Conservation (phyloP, 495 filamentous ascomycete species). For the Schizothecium vesticola region DNA sequence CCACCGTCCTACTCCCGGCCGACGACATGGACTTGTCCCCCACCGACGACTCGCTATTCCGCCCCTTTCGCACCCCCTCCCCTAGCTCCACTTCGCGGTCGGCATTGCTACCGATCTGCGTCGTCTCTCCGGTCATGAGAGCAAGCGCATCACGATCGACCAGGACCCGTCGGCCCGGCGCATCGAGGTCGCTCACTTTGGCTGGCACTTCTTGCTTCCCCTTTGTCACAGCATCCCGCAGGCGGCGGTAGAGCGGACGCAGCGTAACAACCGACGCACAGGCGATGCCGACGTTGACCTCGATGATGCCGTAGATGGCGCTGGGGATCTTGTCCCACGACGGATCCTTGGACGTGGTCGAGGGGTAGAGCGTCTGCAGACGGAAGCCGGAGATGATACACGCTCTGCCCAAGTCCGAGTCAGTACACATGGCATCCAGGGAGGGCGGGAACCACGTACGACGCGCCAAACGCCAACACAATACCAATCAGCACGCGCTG, state of each 20-base stretch:
- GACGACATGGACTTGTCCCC: neutral
- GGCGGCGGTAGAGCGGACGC: neutral
- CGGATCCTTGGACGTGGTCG: constrained; percentile 7
- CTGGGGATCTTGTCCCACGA: constrained; percentile 9
- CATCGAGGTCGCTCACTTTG: neutral
- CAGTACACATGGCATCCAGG: neutral
- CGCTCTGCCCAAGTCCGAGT: neutral
- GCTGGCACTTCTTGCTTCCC: neutral
- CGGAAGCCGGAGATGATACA: constrained; percentile 9
- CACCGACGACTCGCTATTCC: neutral
- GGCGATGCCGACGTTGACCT: constrained; percentile 12
- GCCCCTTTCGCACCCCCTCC: neutral
- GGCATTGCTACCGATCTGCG: neutral
- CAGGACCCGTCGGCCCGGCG: neutral
- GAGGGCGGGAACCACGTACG: neutral
- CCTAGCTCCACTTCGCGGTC: neutral
- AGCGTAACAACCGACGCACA: constrained; percentile 11
- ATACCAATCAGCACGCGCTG: constrained; percentile 6
- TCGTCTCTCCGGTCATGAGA: neutral
- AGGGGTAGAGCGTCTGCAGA: constrained; percentile 6
- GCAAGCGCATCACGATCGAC: neutral
- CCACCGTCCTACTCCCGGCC: neutral
- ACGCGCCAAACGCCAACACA: constrained; percentile 7
- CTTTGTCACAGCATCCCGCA: neutral
- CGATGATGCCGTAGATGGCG: constrained; percentile 8